Evolutionary conservation across 176 grass and related monocot species (phyloP).

Genomic region (Oryza glumipatula): DNA sequence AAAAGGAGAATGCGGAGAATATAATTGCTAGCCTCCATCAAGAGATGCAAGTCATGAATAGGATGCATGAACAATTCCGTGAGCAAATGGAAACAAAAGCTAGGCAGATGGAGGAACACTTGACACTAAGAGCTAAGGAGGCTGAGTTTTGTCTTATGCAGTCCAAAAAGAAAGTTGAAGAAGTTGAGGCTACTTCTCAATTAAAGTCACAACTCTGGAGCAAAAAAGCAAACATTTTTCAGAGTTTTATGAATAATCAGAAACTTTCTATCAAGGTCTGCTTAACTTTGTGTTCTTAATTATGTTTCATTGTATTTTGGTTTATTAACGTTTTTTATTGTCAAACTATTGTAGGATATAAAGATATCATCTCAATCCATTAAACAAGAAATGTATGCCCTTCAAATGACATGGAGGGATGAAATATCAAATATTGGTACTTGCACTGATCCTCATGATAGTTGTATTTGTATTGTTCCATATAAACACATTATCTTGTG

Average conservation of each 20-base stretch:
- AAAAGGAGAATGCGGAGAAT: conserved; percentile 74
- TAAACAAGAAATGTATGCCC: conserved; percentile 71
- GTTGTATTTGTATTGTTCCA: conserved; percentile 17
- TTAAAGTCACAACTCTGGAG: conserved; percentile 78
- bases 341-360: conserved; percentile 68
- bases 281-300: conserved; percentile 26
- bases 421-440: conserved; percentile 86
- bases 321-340: conserved; percentile 30
- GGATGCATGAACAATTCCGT: conserved; percentile 58
- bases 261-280: conserved; percentile 61
- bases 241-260: conserved; percentile 65
- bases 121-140: conserved; percentile 67
- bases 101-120: conserved; percentile 66
- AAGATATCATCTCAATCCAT: conserved; percentile 74
- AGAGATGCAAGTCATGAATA: conserved; percentile 77
- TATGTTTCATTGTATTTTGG: conserved; percentile 26
- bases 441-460: conserved; percentile 9
- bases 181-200: conserved; percentile 71
- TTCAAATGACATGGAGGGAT: conserved; percentile 84
- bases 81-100: conserved; percentile 63
- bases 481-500: background rate
- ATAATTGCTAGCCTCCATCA: conserved; percentile 64
- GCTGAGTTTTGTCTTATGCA: conserved; percentile 66
- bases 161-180: conserved; percentile 76
- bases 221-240: conserved; percentile 75